Evolutionary conservation across 306 rosid species (phyloP).

Genomic region (cucumber (Cucumis sativus)): Cucumber_9930_V3 NC_026660.2:30521501-30522000

Average conservation of each 20-base stretch:
- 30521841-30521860: background rate
- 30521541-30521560: background rate
- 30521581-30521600: background rate
- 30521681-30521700: background rate
- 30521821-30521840: background rate
- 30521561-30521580: background rate
- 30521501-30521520: background rate
- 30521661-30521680: background rate
- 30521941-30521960: no score
- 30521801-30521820: conserved; percentile 2
- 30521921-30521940: background rate
- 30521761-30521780: background rate
- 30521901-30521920: background rate
- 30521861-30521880: conserved; percentile 4
- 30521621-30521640: background rate
- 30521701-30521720: background rate
- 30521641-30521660: background rate
- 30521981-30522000: background rate
- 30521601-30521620: background rate
- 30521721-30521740: background rate
- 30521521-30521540: background rate
- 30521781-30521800: background rate
- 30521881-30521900: background rate
- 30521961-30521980: background rate
- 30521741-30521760: background rate